Evolutionary conservation across 2,329 filamentous ascomycete species (phyloP).

Genomic region (Coniochaeta sp.): DNA sequence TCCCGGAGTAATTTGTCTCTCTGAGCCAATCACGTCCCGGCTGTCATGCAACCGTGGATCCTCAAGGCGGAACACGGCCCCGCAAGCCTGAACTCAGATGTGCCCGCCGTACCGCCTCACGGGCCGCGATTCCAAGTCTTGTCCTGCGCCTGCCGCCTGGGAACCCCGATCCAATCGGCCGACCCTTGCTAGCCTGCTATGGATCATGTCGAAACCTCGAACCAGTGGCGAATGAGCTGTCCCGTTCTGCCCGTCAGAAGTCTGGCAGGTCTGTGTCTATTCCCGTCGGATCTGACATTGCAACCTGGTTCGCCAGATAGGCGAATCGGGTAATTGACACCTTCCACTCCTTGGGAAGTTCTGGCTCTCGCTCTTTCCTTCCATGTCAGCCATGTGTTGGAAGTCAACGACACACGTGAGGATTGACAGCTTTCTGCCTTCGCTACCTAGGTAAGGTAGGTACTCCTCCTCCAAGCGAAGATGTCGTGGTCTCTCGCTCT

Average conservation of each 20-base stretch:
- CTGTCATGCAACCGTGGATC: slow-evolving; percentile 7
- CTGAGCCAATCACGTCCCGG: slow-evolving; percentile 10
- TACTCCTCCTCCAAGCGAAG: too few relatives aligned
- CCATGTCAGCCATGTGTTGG: neutral
- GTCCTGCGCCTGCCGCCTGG: neutral
- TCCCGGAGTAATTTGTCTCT: slow-evolving; percentile 14
- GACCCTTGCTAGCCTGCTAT: neutral
- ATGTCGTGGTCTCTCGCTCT: too few relatives aligned
- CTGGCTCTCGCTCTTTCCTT: neutral
- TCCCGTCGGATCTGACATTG: neutral
- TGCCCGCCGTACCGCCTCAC: slow-evolving; percentile 16
- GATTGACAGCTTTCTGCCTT: neutral
- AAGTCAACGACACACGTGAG: neutral
- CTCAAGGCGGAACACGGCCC: slow-evolving; percentile 16
- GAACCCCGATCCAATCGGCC: neutral
- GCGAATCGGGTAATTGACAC: neutral
- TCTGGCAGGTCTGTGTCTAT: neutral
- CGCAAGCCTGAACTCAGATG: slow-evolving; percentile 19
- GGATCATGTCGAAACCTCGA: neutral
- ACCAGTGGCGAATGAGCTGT: neutral
- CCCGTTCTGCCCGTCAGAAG: too few relatives aligned
- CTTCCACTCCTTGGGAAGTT: neutral
- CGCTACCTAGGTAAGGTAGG: too few relatives aligned
- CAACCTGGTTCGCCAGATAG: slow-evolving; percentile 1
- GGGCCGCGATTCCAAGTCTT: slow-evolving; percentile 16